These are phyloP conservation scores for Xerophyta viscosa DNA, from an alignment of 106 monocot genomes.

Conservation along the genomic window DNA sequence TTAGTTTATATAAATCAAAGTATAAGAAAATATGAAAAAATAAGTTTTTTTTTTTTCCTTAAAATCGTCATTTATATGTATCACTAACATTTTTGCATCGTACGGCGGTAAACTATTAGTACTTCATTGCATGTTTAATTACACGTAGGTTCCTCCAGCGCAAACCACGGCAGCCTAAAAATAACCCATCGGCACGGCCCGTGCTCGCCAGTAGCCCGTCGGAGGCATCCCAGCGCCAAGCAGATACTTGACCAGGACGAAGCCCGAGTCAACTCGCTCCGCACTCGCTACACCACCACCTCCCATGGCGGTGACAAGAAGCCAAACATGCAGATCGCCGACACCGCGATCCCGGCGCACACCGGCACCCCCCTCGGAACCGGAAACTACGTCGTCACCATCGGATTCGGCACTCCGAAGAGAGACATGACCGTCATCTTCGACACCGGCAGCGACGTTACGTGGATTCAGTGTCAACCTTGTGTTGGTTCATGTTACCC, in stretches of 20 bases:
- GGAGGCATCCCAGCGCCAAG: not conserved
- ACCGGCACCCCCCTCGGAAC: not conserved
- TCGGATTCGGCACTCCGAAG: slow-evolving; percentile 7
- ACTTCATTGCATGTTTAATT: not conserved
- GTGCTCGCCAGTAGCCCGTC: slow-evolving; percentile 15
- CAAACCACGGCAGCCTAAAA: not conserved
- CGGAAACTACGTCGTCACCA: not conserved
- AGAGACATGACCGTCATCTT: slow-evolving; percentile 4
- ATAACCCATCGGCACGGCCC: slow-evolving; percentile 17
- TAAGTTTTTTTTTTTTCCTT: too few species aligned
- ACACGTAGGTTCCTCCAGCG: not conserved
- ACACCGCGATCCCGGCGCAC: not conserved
- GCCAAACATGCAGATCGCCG: not conserved
- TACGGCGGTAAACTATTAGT: not conserved
- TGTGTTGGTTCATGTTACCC: slow-evolving; percentile 9
- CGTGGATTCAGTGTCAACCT: slow-evolving; percentile 15
- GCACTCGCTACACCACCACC: not conserved
- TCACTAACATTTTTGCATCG: not conserved
- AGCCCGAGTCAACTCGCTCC: slow-evolving; percentile 19
- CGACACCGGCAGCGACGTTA: slow-evolving; percentile 29
- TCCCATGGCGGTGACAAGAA: not conserved
- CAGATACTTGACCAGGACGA: slow-evolving; percentile 28
- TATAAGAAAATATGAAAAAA: too few species aligned
- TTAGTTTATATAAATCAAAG: too few species aligned
- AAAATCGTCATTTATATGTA: too few species aligned